phyloP scores from a whole-genome alignment of 2,329 filamentous ascomycete species.

The Stylonectria norvegica region DNA sequence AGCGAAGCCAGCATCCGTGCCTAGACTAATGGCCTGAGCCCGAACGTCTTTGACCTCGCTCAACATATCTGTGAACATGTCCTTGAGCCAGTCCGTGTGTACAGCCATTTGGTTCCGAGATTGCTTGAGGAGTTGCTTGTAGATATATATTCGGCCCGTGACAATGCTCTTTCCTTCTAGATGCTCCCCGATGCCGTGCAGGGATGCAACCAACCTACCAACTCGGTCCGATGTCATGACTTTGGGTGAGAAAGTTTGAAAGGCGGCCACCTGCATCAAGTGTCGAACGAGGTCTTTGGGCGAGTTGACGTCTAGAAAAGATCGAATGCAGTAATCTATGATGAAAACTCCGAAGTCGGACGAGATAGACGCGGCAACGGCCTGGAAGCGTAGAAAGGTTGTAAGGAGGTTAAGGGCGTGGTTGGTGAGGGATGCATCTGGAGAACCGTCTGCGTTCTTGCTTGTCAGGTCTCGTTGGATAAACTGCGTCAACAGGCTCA shows the following conservation, averaged over 20 bases:
- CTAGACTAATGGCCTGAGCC: conserved; percentile 68
- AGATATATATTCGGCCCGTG: conserved; percentile 73
- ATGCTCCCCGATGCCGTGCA: conserved; percentile 70
- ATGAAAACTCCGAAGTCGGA: conserved; percentile 78
- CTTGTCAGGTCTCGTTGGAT: conserved; percentile 76
- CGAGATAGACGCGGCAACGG: conserved; percentile 66
- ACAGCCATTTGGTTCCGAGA: conserved; percentile 66
- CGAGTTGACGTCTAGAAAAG: conserved; percentile 63
- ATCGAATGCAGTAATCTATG: conserved; percentile 73
- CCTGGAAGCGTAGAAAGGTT: conserved; percentile 70
- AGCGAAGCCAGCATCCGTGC: conserved; percentile 64
- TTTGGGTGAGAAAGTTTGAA: conserved; percentile 73
- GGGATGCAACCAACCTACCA: conserved; percentile 63
- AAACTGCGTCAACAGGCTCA: conserved; percentile 74
- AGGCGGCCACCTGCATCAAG: conserved; percentile 74
- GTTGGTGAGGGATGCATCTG: conserved; percentile 68
- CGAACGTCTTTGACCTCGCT: conserved; percentile 75
- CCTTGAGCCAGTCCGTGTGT: conserved; percentile 74
- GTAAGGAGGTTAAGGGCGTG: conserved; percentile 76
- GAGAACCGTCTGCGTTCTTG: conserved; percentile 51
- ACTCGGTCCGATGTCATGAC: conserved; percentile 71
- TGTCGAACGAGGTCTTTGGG: conserved; percentile 77
- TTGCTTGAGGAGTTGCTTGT: conserved; percentile 72
- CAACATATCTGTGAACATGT: conserved; percentile 78
- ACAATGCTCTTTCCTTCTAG: conserved; percentile 78